Conservation (phyloP, 2,329 filamentous ascomycete genomes). For the Monilinia fructicola region DNA sequence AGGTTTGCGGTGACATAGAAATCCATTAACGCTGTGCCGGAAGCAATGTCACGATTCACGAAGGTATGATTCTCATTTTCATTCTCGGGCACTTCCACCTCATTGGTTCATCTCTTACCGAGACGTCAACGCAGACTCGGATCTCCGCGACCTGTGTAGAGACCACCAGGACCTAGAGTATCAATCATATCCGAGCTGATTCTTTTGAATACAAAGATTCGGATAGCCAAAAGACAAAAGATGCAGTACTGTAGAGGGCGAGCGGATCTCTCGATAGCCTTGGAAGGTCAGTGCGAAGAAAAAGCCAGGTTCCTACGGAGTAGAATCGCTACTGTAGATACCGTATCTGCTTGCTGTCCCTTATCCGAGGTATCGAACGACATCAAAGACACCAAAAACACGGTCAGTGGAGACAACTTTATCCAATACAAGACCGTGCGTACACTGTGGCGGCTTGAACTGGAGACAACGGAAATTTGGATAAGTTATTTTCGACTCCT, state of each 20-base stretch:
- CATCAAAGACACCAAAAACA: constrained; percentile 1
- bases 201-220: too few relatives aligned
- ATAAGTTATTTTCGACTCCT: constrained; percentile 3
- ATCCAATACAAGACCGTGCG: constrained; percentile 9
- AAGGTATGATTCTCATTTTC: neutral
- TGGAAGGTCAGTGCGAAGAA: neutral
- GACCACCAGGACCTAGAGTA: too few relatives aligned
- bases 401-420: constrained; percentile 10
- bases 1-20: neutral
- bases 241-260: too few relatives aligned
- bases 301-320: neutral
- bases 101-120: neutral
- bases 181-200: too few relatives aligned
- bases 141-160: neutral
- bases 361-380: constrained; percentile 3
- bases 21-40: neutral
- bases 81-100: neutral
- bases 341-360: neutral
- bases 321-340: neutral
- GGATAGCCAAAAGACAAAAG: neutral
- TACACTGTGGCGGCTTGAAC: neutral
- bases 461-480: neutral
- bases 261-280: constrained; percentile 1
- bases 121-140: neutral
- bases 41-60: neutral